phyloP scores from a whole-genome alignment of 441 rosid species.

The Populus hybrid region DNA sequence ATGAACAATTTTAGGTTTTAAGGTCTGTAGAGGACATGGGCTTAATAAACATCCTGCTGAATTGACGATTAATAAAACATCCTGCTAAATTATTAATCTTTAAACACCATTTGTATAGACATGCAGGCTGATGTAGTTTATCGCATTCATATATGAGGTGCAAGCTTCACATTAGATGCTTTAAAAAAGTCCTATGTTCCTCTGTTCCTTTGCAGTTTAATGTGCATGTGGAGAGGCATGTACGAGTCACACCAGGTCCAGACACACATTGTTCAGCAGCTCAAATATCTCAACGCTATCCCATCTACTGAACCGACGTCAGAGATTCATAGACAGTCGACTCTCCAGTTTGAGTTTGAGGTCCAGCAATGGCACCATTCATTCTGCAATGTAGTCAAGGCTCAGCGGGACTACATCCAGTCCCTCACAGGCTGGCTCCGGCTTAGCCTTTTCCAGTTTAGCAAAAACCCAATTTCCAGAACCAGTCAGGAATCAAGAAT shows the following conservation, averaged over 20 bases:
- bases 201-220: conserved; percentile 46
- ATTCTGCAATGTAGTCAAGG: conserved; percentile 71
- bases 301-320: conserved; percentile 83
- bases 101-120: too few species aligned
- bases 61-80: neutral
- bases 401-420: conserved; percentile 81
- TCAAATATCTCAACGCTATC: conserved; percentile 71
- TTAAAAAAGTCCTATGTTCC: too few species aligned
- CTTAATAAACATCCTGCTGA: neutral
- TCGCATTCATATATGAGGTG: too few species aligned
- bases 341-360: conserved; percentile 86
- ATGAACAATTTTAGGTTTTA: neutral
- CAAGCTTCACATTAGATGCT: neutral
- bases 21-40: neutral
- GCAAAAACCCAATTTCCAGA: conserved; percentile 46
- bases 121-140: neutral
- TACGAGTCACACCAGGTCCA: conserved; percentile 96
- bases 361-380: conserved; percentile 91
- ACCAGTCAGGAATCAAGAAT: conserved; percentile 60
- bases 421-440: conserved; percentile 89
- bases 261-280: conserved; percentile 89
- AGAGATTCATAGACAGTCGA: conserved; percentile 86
- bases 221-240: conserved; percentile 99
- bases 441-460: conserved; percentile 84
- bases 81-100: neutral